Evolutionary conservation across 2,329 filamentous ascomycete genomes (phyloP).

Genomic region (Dryadomyces quercivorus): DNA sequence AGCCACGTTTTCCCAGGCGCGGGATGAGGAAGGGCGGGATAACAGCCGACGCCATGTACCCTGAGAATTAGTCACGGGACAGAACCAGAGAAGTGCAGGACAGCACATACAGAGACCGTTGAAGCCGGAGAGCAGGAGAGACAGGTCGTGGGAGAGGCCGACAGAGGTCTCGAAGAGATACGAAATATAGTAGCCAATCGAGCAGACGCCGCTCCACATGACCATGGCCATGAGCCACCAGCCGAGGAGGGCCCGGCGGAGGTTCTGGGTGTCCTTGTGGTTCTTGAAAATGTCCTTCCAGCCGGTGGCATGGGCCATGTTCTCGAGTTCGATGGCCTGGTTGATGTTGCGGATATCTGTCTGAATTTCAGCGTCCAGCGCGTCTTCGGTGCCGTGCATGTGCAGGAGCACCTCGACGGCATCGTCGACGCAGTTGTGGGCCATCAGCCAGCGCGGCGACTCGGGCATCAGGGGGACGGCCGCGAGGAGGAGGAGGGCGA

Average conservation of each 20-base stretch:
- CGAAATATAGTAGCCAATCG: constrained; percentile 11
- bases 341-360: constrained; percentile 10
- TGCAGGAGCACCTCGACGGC: constrained; percentile 21
- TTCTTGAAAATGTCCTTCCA: constrained; percentile 11
- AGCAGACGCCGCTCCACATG: constrained; percentile 11
- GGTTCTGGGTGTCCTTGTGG: constrained; percentile 7
- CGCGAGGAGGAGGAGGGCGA: constrained; percentile 20
- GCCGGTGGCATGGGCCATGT: constrained; percentile 2
- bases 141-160: constrained; percentile 1
- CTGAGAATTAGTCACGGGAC: background rate
- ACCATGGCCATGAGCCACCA: constrained; percentile 13
- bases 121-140: background rate
- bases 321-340: constrained; percentile 12
- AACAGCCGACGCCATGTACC: constrained; percentile 1
- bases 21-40: constrained; percentile 1
- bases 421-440: constrained; percentile 22
- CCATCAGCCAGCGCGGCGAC: constrained; percentile 27
- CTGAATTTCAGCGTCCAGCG: background rate
- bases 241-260: constrained; percentile 9
- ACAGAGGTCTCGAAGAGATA: constrained; percentile 3
- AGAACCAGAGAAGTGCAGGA: too few species aligned
- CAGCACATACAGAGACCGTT: background rate
- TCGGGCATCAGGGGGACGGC: constrained; percentile 27
- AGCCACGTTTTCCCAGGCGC: background rate
- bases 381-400: constrained; percentile 19